Evolutionary conservation across 139 green algal species (phyloP).

Genomic region (Picochlorum sp.): DNA sequence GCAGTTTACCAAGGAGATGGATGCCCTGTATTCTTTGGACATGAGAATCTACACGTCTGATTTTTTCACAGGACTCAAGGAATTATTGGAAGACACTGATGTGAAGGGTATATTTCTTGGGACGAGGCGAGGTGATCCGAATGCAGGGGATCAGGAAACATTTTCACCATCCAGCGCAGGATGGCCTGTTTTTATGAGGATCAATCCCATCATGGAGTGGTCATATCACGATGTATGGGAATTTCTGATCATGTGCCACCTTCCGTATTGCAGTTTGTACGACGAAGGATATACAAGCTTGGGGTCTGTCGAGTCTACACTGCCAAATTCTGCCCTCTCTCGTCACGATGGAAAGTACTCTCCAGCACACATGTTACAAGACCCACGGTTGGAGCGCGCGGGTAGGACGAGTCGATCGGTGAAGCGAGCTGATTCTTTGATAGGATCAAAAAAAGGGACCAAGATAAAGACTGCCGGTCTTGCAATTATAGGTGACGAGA

Average conservation of each 20-base stretch:
- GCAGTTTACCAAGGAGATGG: slow-evolving; percentile 33
- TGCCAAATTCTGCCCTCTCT: slow-evolving; percentile 61
- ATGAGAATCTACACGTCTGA: slow-evolving; percentile 52
- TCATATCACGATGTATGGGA: slow-evolving; percentile 86
- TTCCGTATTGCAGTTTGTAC: slow-evolving; percentile 83
- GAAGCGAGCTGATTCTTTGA: neutral
- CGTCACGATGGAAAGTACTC: slow-evolving; percentile 62
- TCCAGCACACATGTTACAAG: slow-evolving; percentile 66
- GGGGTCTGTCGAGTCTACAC: slow-evolving; percentile 56
- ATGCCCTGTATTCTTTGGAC: slow-evolving; percentile 44
- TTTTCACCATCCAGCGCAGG: slow-evolving; percentile 76
- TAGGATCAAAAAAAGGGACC: neutral
- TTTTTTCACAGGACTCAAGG: slow-evolving; percentile 63
- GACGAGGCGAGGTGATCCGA: slow-evolving; percentile 79
- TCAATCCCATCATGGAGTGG: slow-evolving; percentile 95
- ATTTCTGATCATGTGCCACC: slow-evolving; percentile 52
- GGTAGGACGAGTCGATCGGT: slow-evolving; percentile 27
- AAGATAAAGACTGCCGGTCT: slow-evolving; percentile 11
- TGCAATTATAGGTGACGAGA: slow-evolving; percentile 43
- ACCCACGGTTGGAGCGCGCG: slow-evolving; percentile 63
- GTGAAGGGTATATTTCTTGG: slow-evolving; percentile 71
- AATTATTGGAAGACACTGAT: slow-evolving; percentile 33
- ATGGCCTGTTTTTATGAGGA: slow-evolving; percentile 95
- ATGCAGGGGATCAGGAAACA: slow-evolving; percentile 66
- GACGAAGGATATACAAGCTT: slow-evolving; percentile 83